Conservation (phyloP, 306 rosid species). For the Dalbergia oliveri region DNA sequence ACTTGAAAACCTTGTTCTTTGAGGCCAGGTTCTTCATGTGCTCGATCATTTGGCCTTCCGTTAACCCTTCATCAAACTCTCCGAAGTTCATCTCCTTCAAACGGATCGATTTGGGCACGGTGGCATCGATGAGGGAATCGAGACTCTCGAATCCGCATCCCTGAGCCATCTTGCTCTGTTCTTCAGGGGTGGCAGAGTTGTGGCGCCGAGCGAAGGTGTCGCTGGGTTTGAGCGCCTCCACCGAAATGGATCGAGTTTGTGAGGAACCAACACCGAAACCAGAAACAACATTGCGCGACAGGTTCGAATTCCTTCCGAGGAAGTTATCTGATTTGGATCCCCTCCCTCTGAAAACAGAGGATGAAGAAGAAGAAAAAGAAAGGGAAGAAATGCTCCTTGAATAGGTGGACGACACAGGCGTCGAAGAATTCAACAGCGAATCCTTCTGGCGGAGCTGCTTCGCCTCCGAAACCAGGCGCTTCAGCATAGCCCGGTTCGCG, state of each 20-base stretch:
- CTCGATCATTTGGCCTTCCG: conserved; percentile 92
- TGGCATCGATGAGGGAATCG: conserved; percentile 84
- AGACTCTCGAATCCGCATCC: conserved; percentile 65
- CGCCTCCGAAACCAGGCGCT: conserved; percentile 82
- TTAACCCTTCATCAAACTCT: conserved; percentile 83
- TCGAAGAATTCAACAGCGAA: conserved; percentile 54
- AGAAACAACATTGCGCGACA: conserved; percentile 44
- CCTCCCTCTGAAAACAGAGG: conserved; percentile 53
- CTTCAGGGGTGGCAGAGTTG: conserved; percentile 93
- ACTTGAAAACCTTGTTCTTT: conserved; percentile 80
- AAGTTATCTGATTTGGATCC: conserved; percentile 59
- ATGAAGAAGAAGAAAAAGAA: conserved; percentile 33
- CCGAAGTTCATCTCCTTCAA: conserved; percentile 71
- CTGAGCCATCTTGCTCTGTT: conserved; percentile 81
- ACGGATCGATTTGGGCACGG: conserved; percentile 92
- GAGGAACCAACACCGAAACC: too few species aligned
- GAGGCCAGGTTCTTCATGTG: conserved; percentile 87
- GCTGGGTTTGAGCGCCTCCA: conserved; percentile 83
- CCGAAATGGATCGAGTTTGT: conserved; percentile 81
- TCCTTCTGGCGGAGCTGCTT: conserved; percentile 70
- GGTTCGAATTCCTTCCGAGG: neutral
- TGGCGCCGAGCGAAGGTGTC: conserved; percentile 95
- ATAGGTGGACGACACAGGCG: conserved; percentile 65
- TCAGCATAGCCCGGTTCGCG: conserved; percentile 86
- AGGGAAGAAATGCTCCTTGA: conserved; percentile 82